Evolutionary conservation across 1,284 basidiomycete species (phyloP), one percentile per base, ranked within the genome.

Genomic region (Omphalotus olearius): DNA sequence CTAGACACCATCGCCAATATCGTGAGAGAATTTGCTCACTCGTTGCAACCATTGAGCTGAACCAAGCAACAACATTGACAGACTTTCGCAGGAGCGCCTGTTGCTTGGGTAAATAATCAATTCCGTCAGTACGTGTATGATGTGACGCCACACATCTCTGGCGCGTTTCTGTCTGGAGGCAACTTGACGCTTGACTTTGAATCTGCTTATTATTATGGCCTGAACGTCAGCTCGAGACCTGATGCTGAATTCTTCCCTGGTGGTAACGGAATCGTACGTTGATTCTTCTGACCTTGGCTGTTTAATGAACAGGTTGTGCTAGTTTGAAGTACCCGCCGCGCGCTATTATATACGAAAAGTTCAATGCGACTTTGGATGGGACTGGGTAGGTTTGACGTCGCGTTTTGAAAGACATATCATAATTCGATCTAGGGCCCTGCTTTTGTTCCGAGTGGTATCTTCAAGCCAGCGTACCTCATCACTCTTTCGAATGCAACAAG

Each of bases 1-100:
- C 69, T 84, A 35, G 80, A 83, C 60, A 81, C 79, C 0, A 69
- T 83, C 45, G 77, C 78, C 7, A 80, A 78, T 47, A 77, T 83
- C 47, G 68, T 69, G 36, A 35, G 20, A 20, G 64, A 56, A 13
- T 33, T 18, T 23, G 30, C 6, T 49, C 17, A 11, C 44, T 18
- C 17, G 38, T 17, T 41, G 47, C n/a, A 23, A 23, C 45, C 6
- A 7, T 35, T 57, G 17, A 26, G 30, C 6, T 20, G 1, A 9
- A 18, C 30, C 35, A 41, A 23, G 2, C 23, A 40, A 18, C n/a
- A n/a, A n/a, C n/a, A n/a, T n/a, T n/a, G n/a, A n/a, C 42, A 80
- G 79, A 77, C 72, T 7, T 64, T 83, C 11, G 73, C 71, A 10
- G 77, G 73, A 3, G 66, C 78, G 36, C 71, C 77, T 2, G 64